These are phyloP conservation scores for Tausonia pullulans DNA, from an alignment of 1,284 basidiomycete species.

Conservation along the genomic window DNA sequence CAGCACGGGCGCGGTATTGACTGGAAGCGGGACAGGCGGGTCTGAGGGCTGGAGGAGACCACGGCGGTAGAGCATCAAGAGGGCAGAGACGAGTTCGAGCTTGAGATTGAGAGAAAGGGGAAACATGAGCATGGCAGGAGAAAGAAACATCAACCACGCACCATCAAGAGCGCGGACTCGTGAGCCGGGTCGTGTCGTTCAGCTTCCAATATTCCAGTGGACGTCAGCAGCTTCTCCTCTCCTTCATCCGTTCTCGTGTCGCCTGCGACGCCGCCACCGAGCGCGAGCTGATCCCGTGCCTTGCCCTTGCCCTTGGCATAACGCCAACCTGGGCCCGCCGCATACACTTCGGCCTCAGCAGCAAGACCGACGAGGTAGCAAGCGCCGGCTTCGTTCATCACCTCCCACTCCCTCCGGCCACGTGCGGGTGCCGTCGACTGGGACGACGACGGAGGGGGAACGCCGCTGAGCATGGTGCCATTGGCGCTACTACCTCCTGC, in stretches of 20 bases:
- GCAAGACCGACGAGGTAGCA: not conserved
- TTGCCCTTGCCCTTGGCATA: too few relatives aligned
- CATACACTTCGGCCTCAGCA: not conserved
- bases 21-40: constrained; percentile 1
- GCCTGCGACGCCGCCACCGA: too few relatives aligned
- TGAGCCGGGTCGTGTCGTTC: too few relatives aligned
- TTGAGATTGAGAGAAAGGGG: not conserved
- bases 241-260: too few relatives aligned
- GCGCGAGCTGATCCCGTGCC: too few relatives aligned
- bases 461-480: too few relatives aligned
- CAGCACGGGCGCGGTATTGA: not conserved
- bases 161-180: too few relatives aligned
- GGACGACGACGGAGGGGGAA: too few relatives aligned
- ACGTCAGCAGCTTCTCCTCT: too few relatives aligned
- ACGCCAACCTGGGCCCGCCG: too few relatives aligned
- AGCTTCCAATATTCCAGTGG: too few relatives aligned
- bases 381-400: constrained; percentile 4
- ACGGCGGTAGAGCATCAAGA: constrained; percentile 8
- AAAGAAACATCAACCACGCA: not conserved
- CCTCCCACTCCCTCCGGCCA: constrained; percentile 6
- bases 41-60: constrained; percentile 13
- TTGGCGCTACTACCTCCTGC: not conserved
- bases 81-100: constrained; percentile 8
- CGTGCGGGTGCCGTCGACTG: too few relatives aligned
- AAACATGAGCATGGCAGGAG: not conserved